Evolutionary conservation across 1,284 basidiomycete genomes (phyloP), one percentile per base, ranked within the genome.

Genomic region (Apiotrichum siamense): DNA sequence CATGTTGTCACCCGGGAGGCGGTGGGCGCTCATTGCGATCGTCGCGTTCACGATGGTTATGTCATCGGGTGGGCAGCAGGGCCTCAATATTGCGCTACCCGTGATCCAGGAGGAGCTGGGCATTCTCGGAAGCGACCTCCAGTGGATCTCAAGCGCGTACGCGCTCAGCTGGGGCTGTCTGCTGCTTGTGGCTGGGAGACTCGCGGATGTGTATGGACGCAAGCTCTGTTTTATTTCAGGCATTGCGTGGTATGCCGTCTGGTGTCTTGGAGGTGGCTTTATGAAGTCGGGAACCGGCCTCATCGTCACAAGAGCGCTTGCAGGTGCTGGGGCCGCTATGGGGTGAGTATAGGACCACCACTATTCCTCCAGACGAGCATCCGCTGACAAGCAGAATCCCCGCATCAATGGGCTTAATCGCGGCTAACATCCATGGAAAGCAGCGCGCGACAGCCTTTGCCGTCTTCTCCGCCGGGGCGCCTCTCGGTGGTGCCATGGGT

Each of bases 121-220:
- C 26, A 57, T 69, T 24, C 37, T 41, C 17, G 46, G 59, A 9
- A 51, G 54, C 26, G 44, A 59, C 29, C 56, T 72, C 17, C 65
- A 66, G 40, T 74, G 72, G 72, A 62, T 70, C 7, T 47, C 70
- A 13, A 62, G 67, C 15, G 63, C 69, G 27, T 66, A 69, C 47
- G 58, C 64, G 5, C 62, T 74, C 18, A 60, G 66, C 35, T 65
- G 61, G 11, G 72, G 67, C 23, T 65, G 69, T 18, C 59, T 73
- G 41, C 56, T 73, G 20, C 65, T 72, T 26, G 62, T 72, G 1
- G 49, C 55, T 1, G 72, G 72, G 11, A 65, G 62, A 2, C 57
- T 74, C 41, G 70, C 72, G 1, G 72, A 74, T 49, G 59, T 68
- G 23, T 65, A 66, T 35, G 70, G 70, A 3, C 61, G 67, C 24